Evolutionary conservation across 106 monocot species (phyloP).

Genomic region (Acorus calamus): DNA sequence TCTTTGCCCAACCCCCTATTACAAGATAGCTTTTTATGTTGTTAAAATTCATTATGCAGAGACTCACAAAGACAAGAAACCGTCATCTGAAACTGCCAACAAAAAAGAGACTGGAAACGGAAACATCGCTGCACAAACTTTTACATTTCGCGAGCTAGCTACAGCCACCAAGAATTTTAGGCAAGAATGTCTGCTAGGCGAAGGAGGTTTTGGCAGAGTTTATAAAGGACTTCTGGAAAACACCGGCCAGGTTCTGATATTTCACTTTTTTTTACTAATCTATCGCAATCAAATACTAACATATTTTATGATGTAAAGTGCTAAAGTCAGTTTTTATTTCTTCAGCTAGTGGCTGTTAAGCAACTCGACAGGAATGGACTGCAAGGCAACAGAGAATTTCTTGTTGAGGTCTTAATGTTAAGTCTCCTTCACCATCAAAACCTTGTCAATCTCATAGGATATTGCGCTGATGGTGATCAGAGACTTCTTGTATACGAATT

Average conservation of each 20-base stretch:
- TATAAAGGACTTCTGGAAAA: constrained; percentile 9
- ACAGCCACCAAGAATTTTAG: constrained; percentile 13
- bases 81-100: too few relatives aligned
- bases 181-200: constrained; percentile 12
- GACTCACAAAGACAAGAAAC: too few relatives aligned
- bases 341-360: constrained; percentile 37
- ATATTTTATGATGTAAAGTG: too few relatives aligned
- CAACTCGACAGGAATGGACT: constrained; percentile 57
- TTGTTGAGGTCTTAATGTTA: constrained; percentile 48
- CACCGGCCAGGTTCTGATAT: neutral
- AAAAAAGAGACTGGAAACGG: too few relatives aligned
- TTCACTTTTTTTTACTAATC: too few relatives aligned
- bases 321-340: too few relatives aligned
- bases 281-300: too few relatives aligned
- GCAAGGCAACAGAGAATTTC: constrained; percentile 47
- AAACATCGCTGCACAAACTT: too few relatives aligned
- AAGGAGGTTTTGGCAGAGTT: constrained; percentile 18
- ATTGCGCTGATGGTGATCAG: constrained; percentile 63
- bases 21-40: too few relatives aligned
- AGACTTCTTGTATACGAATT: constrained; percentile 56
- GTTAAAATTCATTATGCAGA: too few relatives aligned
- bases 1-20: too few relatives aligned
- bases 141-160: neutral
- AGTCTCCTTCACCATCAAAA: constrained; percentile 54
- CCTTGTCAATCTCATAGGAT: constrained; percentile 50